These are phyloP conservation scores for Galerina marginata DNA, from an alignment of 768 basidiomycete genomes.

Conservation along the genomic window DNA sequence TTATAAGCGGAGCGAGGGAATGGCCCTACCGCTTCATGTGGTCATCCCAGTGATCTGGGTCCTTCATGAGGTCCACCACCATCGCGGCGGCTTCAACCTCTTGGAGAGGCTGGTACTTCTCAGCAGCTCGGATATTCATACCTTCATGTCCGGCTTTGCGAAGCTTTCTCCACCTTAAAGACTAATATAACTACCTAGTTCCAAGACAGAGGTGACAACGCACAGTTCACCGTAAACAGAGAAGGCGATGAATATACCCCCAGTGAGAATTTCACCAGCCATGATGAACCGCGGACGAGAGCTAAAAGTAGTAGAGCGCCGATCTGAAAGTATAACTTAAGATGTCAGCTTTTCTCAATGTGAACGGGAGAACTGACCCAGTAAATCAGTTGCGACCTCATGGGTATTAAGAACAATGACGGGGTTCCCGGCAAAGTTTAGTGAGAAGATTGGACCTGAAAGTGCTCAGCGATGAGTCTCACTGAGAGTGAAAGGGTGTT, in stretches of 20 bases:
- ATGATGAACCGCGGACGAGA: slow-evolving; percentile 19
- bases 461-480: neutral
- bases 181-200: slow-evolving; percentile 19
- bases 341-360: too few species aligned
- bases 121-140: neutral
- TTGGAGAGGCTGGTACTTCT: slow-evolving; percentile 11
- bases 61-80: slow-evolving; percentile 12
- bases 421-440: slow-evolving; percentile 20
- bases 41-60: slow-evolving; percentile 26
- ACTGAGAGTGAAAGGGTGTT: neutral
- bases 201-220: slow-evolving; percentile 43
- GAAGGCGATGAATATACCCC: neutral
- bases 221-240: slow-evolving; percentile 34
- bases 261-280: neutral
- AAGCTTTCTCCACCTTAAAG: slow-evolving; percentile 32
- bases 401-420: slow-evolving; percentile 22
- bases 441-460: slow-evolving; percentile 20
- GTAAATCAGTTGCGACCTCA: slow-evolving; percentile 23
- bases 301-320: slow-evolving; percentile 24
- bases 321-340: neutral
- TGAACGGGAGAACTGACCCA: neutral
- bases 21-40: slow-evolving; percentile 28
- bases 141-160: slow-evolving; percentile 27
- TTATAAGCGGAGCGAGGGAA: neutral
- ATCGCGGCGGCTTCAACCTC: slow-evolving; percentile 8